phyloP scores from a whole-genome alignment of 805 yeast genomes.

The Scheffersomyces stipitis region DNA sequence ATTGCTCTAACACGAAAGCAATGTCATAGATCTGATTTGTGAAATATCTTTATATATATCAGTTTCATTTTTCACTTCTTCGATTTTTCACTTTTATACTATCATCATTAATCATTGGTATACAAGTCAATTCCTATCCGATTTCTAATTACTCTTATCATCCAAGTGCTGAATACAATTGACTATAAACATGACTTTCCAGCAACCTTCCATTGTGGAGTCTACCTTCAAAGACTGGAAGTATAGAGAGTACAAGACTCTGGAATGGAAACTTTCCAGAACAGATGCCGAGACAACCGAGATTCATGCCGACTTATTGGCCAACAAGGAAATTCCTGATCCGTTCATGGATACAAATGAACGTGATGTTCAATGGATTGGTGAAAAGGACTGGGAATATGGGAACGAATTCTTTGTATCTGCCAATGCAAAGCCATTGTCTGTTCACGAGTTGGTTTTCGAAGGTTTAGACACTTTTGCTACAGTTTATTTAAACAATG shows the following conservation, averaged over 20 bases:
- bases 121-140: too few relatives aligned
- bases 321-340: slow-evolving; percentile 39
- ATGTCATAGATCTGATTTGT: too few relatives aligned
- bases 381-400: slow-evolving; percentile 52
- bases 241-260: background rate
- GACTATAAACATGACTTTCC: background rate
- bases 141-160: too few relatives aligned
- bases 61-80: too few relatives aligned
- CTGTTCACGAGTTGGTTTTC: slow-evolving; percentile 29
- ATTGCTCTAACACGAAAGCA: too few relatives aligned
- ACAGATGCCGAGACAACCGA: slow-evolving; percentile 9
- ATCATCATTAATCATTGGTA: too few relatives aligned
- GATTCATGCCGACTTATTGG: slow-evolving; percentile 43
- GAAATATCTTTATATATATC: too few relatives aligned
- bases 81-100: too few relatives aligned
- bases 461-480: slow-evolving; percentile 48
- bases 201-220: background rate
- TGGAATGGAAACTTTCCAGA: background rate
- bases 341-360: slow-evolving; percentile 48
- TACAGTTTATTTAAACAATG: slow-evolving; percentile 40
- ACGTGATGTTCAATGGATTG: slow-evolving; percentile 49
- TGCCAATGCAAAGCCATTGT: slow-evolving; percentile 8
- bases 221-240: background rate
- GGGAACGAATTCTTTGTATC: slow-evolving; percentile 14
- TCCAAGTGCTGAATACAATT: too few relatives aligned